phyloP scores from a whole-genome alignment of 179 eudicot species.

The Patellifolia procumbens region DNA sequence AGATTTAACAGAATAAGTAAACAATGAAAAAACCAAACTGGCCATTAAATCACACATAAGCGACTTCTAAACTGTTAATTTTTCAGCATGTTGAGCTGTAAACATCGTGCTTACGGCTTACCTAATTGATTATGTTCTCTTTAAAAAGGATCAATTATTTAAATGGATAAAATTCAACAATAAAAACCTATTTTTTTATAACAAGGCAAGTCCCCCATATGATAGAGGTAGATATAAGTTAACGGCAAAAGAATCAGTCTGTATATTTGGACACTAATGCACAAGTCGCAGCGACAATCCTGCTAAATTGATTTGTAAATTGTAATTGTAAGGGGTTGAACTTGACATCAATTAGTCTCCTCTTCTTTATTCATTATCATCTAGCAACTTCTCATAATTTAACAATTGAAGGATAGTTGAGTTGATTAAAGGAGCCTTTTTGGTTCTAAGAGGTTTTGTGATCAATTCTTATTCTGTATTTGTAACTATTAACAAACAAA shows the following conservation, averaged over 20 bases:
- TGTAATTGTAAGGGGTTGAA: conserved; percentile 31
- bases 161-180: conserved; percentile 4
- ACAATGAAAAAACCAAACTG: background rate
- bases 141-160: background rate
- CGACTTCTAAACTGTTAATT: conserved; percentile 9
- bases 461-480: too few species aligned
- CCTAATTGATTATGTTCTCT: conserved; percentile 4
- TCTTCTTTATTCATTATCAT: background rate
- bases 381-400: too few species aligned
- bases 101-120: conserved; percentile 17
- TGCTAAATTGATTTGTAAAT: conserved; percentile 52
- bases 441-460: too few species aligned
- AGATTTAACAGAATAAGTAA: background rate
- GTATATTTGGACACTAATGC: conserved; percentile 43
- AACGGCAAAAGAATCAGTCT: conserved; percentile 23
- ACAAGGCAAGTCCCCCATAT: conserved; percentile 10
- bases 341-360: conserved; percentile 6
- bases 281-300: conserved; percentile 52
- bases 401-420: too few species aligned
- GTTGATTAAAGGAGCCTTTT: too few species aligned
- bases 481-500: too few species aligned
- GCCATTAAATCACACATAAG: background rate
- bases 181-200: background rate
- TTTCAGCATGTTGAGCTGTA: conserved; percentile 11
- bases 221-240: background rate